Evolutionary conservation across 257 asterid species (phyloP).

Genomic region (Linderniella brevidens): DNA sequence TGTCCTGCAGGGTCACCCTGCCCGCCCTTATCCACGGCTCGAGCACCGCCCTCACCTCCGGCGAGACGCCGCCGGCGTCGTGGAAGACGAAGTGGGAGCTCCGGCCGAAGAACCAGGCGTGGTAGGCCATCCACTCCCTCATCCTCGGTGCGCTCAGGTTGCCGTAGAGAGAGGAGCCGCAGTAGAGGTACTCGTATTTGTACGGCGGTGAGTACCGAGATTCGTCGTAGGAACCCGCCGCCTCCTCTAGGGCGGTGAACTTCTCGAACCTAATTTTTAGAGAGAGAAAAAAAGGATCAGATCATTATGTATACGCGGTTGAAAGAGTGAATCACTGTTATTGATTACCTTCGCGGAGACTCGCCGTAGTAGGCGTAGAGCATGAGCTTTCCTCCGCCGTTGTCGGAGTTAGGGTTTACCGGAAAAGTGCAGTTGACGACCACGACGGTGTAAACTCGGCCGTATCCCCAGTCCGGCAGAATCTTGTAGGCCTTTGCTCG

Average conservation of each 20-base stretch:
- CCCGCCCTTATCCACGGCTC: conserved; percentile 45
- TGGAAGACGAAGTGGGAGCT: conserved; percentile 44
- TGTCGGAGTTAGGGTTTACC: conserved; percentile 25
- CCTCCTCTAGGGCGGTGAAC: conserved; percentile 32
- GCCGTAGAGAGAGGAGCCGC: conserved; percentile 43
- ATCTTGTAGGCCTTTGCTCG: conserved; percentile 32
- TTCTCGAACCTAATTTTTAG: conserved; percentile 18
- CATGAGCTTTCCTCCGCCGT: conserved; percentile 35
- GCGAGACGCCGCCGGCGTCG: conserved; percentile 50
- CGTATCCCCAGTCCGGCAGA: conserved; percentile 76
- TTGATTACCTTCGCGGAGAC: conserved; percentile 14
- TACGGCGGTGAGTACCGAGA: conserved; percentile 25
- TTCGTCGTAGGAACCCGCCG: conserved; percentile 24
- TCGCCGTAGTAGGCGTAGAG: conserved; percentile 35
- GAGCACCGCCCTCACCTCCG: conserved; percentile 38
- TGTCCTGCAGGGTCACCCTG: conserved; percentile 42
- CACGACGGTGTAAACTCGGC: conserved; percentile 62
- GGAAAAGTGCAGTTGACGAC: conserved; percentile 46
- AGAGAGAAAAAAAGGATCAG: no score
- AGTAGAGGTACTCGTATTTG: conserved; percentile 37
- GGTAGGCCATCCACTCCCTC: conserved; percentile 56
- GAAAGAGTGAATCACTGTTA: no score
- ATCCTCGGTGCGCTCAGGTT: conserved; percentile 29
- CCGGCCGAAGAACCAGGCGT: conserved; percentile 43
- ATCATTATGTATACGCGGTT: no score